A percentile compares a stretch with the other conserved stretches of the same genome.
phyloP scores from a whole-genome alignment of 2,329 filamentous ascomycete genomes.

The Macrophomina tecta region DNA sequence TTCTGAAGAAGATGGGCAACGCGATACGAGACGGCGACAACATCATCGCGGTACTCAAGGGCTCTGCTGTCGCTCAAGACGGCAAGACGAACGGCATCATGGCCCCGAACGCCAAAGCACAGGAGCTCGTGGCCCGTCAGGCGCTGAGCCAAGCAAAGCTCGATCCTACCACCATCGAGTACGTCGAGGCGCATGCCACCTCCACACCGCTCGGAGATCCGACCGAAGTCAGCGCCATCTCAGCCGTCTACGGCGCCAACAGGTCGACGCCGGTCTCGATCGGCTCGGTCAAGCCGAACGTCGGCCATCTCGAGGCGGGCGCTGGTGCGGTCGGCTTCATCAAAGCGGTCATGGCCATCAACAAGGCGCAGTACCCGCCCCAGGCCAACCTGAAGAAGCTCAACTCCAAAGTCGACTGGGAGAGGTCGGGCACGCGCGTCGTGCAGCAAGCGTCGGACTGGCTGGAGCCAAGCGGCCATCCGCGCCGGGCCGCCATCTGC shows the following conservation, averaged over 20 bases:
- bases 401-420: slow-evolving; percentile 43
- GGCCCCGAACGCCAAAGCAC: slow-evolving; percentile 42
- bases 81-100: slow-evolving; percentile 45
- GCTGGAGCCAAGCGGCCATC: slow-evolving; percentile 25
- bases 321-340: slow-evolving; percentile 38
- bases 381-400: slow-evolving; percentile 44
- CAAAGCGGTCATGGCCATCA: slow-evolving; percentile 39
- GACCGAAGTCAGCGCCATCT: slow-evolving; percentile 34
- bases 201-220: slow-evolving; percentile 35
- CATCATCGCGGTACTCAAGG: slow-evolving; percentile 41
- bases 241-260: slow-evolving; percentile 29
- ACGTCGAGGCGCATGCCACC: slow-evolving; percentile 33
- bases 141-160: slow-evolving; percentile 32
- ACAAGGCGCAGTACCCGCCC: slow-evolving; percentile 40
- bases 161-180: slow-evolving; percentile 31
- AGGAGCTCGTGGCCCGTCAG: slow-evolving; percentile 37
- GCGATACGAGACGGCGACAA: slow-evolving; percentile 40
- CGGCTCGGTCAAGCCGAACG: slow-evolving; percentile 41
- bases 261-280: slow-evolving; percentile 54
- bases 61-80: slow-evolving; percentile 41
- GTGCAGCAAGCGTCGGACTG: slow-evolving; percentile 35
- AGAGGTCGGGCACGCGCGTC: slow-evolving; percentile 34
- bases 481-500: slow-evolving; percentile 52
- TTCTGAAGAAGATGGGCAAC: slow-evolving; percentile 39
- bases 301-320: slow-evolving; percentile 42